Conservation (phyloP, 768 basidiomycete species). For the Tylopilus subfusipes region DNA sequence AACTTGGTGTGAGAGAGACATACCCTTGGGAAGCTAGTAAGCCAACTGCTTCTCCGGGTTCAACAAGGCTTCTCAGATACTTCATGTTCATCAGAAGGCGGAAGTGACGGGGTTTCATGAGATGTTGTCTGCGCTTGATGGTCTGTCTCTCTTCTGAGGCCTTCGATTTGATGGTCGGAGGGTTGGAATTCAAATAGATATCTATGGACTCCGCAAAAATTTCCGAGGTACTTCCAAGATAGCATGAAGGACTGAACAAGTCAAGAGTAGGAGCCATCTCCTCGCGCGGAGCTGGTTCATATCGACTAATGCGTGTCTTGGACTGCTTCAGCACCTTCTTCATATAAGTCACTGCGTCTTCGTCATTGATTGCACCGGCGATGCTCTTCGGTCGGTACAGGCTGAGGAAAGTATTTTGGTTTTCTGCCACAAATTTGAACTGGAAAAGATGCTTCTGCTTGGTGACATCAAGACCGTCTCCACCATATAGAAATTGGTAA, state of each 20-base stretch:
- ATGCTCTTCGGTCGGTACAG: slow-evolving; percentile 62
- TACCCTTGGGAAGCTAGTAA: slow-evolving; percentile 96
- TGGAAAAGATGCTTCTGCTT: slow-evolving; percentile 94
- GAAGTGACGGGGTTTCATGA: slow-evolving; percentile 59
- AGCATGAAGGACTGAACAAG: slow-evolving; percentile 70
- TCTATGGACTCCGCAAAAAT: slow-evolving; percentile 79
- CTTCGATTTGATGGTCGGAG: slow-evolving; percentile 45
- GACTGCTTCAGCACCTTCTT: slow-evolving; percentile 84
- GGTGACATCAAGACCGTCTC: slow-evolving; percentile 94
- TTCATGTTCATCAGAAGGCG: slow-evolving; percentile 83
- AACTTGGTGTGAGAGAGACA: slow-evolving; percentile 20
- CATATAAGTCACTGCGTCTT: slow-evolving; percentile 73
- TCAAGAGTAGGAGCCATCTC: slow-evolving; percentile 71
- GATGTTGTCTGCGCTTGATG: slow-evolving; percentile 44
- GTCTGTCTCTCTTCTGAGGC: slow-evolving; percentile 36
- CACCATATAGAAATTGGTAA: slow-evolving; percentile 96
- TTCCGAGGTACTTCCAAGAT: slow-evolving; percentile 90
- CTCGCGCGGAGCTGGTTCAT: slow-evolving; percentile 49
- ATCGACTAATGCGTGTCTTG: slow-evolving; percentile 39
- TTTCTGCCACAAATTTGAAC: slow-evolving; percentile 91
- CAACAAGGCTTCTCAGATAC: slow-evolving; percentile 90
- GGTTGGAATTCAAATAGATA: slow-evolving; percentile 75
- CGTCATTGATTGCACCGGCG: slow-evolving; percentile 56
- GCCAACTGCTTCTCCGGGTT: slow-evolving; percentile 98
- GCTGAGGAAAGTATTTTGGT: slow-evolving; percentile 74